These are phyloP conservation scores for Incumbomyces lentus DNA, from an alignment of 2,329 filamentous ascomycete genomes.

Conservation along the genomic window DNA sequence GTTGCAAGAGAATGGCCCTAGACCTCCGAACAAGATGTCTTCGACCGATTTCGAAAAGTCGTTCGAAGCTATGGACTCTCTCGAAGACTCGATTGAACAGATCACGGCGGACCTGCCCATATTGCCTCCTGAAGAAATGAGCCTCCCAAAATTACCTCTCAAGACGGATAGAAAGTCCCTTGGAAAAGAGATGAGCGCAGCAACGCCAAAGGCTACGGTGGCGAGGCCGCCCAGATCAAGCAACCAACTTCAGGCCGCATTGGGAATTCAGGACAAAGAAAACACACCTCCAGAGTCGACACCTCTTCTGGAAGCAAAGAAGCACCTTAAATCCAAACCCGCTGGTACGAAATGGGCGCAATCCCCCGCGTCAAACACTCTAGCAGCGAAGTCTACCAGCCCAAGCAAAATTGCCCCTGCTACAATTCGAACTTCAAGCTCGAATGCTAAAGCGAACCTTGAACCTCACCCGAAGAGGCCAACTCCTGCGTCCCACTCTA, in stretches of 20 bases:
- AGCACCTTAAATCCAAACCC: neutral
- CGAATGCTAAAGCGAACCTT: too few species aligned
- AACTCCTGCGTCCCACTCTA: too few species aligned
- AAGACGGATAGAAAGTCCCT: constrained; percentile 10
- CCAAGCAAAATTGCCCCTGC: neutral
- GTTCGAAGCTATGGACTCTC: constrained; percentile 40
- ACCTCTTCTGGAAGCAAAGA: neutral
- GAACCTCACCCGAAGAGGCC: too few species aligned
- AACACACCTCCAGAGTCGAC: constrained; percentile 4
- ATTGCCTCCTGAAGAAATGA: constrained; percentile 12
- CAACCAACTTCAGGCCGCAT: neutral
- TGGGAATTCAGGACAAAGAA: constrained; percentile 4
- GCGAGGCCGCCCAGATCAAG: neutral
- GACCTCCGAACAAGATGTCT: constrained; percentile 11
- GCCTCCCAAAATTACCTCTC: constrained; percentile 21
- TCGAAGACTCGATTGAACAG: constrained; percentile 43
- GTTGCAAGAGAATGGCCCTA: constrained; percentile 11
- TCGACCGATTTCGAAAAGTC: constrained; percentile 31
- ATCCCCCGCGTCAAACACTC: neutral
- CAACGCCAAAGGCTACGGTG: constrained; percentile 5
- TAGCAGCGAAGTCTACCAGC: neutral
- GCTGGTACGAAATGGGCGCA: neutral
- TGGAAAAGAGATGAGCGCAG: neutral
- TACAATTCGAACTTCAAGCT: neutral
- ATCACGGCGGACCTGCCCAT: constrained; percentile 31